phyloP scores from a whole-genome alignment of 371 early-diverging fungal genomes.

The Globomyces sp. region DNA sequence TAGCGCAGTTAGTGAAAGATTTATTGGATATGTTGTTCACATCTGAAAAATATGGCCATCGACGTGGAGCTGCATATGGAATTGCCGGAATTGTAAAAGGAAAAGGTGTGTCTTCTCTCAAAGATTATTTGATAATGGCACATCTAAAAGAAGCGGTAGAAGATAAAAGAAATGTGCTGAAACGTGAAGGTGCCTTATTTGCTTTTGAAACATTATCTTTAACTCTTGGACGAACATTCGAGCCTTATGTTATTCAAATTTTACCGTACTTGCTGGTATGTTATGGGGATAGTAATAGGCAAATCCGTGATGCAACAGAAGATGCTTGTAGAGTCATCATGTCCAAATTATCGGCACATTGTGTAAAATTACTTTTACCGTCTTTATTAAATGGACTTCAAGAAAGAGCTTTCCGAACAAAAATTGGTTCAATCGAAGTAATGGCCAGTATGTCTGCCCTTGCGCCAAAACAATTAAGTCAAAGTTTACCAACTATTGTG shows the following conservation, averaged over 20 bases:
- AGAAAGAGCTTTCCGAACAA: constrained; percentile 93
- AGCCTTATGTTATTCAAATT: constrained; percentile 95
- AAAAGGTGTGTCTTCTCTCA: constrained; percentile 81
- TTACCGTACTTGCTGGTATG: constrained; percentile 81
- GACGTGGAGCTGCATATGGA: constrained; percentile 96
- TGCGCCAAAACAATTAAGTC: constrained; percentile 93
- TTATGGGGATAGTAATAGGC: constrained; percentile 81
- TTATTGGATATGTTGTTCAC: constrained; percentile 71
- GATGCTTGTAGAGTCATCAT: constrained; percentile 93
- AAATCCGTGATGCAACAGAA: constrained; percentile 90
- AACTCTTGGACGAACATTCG: constrained; percentile 88
- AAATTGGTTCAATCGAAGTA: constrained; percentile 93
- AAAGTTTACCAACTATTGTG: constrained; percentile 87
- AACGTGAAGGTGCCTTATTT: constrained; percentile 91
- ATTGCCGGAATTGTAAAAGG: constrained; percentile 95
- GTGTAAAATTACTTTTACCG: constrained; percentile 94
- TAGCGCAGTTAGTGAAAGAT: constrained; percentile 60
- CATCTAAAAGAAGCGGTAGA: constrained; percentile 80
- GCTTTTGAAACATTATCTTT: constrained; percentile 87
- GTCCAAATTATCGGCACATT: constrained; percentile 93
- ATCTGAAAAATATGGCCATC: constrained; percentile 77
- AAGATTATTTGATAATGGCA: constrained; percentile 79
- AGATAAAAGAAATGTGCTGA: constrained; percentile 65
- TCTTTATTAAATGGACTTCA: constrained; percentile 81
- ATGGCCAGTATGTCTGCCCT: constrained; percentile 94